Evolutionary conservation across 1,284 basidiomycete species (phyloP), one percentile per base, ranked within the genome.

Genomic region (Coriolopsis trogii): DNA sequence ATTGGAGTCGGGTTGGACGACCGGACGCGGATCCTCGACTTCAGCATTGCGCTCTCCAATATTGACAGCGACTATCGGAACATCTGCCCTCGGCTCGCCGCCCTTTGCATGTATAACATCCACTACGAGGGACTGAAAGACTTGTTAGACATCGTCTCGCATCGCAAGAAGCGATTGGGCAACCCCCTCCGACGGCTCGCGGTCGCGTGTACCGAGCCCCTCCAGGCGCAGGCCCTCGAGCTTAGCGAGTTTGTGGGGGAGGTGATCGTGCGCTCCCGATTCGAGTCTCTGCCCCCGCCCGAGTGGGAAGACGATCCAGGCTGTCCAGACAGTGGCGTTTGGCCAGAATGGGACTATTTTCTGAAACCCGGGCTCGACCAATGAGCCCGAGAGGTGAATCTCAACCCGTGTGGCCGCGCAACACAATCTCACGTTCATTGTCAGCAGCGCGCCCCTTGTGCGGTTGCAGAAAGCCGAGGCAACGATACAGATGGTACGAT

Each of bases 331-430:
- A 31, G 31, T 12, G 38, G 43, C 13, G 29, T 18, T 9, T 51
- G 49, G 49, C 49, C 49, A 20, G 42, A 46, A 24, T 51, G 42
- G 49, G 33, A 41, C 20, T 47, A 41, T 16, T 47, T 47, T 24
- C 33, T 23, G 23, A 29, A 41, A 20, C 25, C 23, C 9, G 39
- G 25, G 15, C 25, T 18, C 24, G 24, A n/a, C 18, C 33, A 18
- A 8, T 34, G 33, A 34, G 33, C 33, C 7, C 33, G n/a, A 8
- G 28, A 30, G 7, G 13, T 30, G 28, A 30, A 13, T 7, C 13
- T 30, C 28, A 13, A 30, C n/a, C n/a, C n/a, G n/a, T n/a, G n/a
- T n/a, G 28, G 7, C 28, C 13, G 28, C 7, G 9, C 20, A 34
- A 34, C n/a, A 16, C 28, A n/a, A 34, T 34, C 33, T 16, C 13